A percentile compares a stretch with the other conserved stretches of the same genome.
Conservation (phyloP, 73 alveolate species). For the Blepharisma stoltei region DNA sequence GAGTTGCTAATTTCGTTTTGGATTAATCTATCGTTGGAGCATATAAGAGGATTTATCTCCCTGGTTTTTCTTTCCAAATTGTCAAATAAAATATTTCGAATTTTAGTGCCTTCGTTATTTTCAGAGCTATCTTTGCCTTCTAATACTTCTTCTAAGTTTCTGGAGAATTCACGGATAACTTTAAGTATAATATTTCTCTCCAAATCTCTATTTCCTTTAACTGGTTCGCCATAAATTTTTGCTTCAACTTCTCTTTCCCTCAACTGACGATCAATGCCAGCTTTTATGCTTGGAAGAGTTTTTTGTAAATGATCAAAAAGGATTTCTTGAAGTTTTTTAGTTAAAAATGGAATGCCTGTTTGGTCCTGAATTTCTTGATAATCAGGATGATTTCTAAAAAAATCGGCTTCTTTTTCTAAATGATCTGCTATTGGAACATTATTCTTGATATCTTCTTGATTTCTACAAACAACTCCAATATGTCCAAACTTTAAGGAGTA, state of each 20-base stretch:
- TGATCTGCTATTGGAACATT: constrained; percentile 69
- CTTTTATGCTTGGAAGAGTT: constrained; percentile 44
- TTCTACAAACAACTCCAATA: constrained; percentile 93
- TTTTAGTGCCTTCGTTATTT: not conserved
- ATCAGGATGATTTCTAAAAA: constrained; percentile 60
- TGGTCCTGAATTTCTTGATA: constrained; percentile 47
- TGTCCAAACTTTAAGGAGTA: constrained; percentile 92
- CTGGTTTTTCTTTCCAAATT: constrained; percentile 46
- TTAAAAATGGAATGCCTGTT: constrained; percentile 48
- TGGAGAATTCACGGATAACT: not conserved
- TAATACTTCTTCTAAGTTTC: not conserved
- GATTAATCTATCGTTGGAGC: constrained; percentile 64
- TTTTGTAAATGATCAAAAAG: constrained; percentile 45
- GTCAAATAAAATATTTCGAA: not conserved
- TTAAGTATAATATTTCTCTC: not conserved
- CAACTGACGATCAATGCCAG: not conserved
- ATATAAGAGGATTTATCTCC: constrained; percentile 66
- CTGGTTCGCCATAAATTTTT: constrained; percentile 13
- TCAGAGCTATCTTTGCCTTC: not conserved
- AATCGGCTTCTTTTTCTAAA: constrained; percentile 61
- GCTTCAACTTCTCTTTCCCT: not conserved
- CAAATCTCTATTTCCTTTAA: not conserved
- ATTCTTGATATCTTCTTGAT: constrained; percentile 67
- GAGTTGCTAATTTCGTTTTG: constrained; percentile 76
- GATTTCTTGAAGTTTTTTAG: constrained; percentile 37